These are phyloP conservation scores for Leccinum griseonigrum DNA, from an alignment of 1,284 basidiomycete genomes.

Conservation along the genomic window DNA sequence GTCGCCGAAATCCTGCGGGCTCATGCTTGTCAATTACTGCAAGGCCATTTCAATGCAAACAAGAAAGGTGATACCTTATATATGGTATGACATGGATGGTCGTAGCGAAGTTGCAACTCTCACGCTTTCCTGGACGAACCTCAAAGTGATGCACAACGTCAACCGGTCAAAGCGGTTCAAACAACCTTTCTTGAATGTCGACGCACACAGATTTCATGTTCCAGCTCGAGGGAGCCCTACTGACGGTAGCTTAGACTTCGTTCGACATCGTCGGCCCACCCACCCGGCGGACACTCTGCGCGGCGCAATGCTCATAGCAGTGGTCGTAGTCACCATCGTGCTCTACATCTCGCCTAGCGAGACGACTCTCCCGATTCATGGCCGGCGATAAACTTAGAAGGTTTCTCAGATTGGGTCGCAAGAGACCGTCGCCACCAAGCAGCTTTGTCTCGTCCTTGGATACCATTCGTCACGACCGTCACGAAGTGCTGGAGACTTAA, in stretches of 20 bases:
- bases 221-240: background rate
- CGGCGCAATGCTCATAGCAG: background rate
- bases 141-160: no score
- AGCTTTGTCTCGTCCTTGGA: conserved; percentile 17
- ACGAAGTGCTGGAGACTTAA: background rate
- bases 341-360: background rate
- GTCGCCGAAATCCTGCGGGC: no score
- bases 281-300: background rate
- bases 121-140: background rate
- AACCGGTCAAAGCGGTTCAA: background rate
- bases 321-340: background rate
- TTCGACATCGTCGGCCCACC: background rate
- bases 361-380: background rate
- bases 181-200: background rate
- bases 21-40: no score
- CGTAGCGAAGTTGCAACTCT: background rate
- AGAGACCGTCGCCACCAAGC: conserved; percentile 4
- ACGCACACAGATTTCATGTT: background rate
- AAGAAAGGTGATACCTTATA: no score
- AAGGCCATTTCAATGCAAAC: no score
- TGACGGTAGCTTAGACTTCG: background rate
- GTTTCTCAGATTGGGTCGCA: conserved; percentile 10
- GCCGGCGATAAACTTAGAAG: conserved; percentile 7
- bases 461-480: background rate
- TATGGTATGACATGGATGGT: no score